phyloP scores from a whole-genome alignment of 2,329 filamentous ascomycete species.

The Calonectria montana region DNA sequence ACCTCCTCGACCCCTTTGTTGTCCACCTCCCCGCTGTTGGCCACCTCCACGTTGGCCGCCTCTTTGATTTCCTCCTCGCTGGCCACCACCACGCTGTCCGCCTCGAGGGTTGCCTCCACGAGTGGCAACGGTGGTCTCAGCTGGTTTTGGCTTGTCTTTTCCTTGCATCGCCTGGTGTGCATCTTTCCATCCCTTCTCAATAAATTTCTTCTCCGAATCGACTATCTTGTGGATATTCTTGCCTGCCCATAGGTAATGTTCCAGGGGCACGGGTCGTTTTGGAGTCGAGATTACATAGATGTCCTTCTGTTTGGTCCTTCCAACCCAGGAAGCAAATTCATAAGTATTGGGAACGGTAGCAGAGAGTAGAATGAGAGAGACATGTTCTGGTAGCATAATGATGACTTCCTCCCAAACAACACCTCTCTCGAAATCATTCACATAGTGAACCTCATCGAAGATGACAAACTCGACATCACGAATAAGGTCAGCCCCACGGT shows the following conservation, averaged over 20 bases:
- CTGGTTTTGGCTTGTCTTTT: constrained; percentile 77
- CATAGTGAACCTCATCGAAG: constrained; percentile 98
- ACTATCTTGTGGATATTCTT: constrained; percentile 97
- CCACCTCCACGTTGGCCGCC: constrained; percentile 64
- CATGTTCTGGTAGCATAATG: constrained; percentile 98
- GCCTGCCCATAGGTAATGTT: constrained; percentile 96
- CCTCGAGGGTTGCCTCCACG: constrained; percentile 53
- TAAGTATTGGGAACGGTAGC: constrained; percentile 98
- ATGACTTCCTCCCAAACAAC: constrained; percentile 99
- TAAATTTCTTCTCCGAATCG: constrained; percentile 88
- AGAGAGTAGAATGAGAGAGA: constrained; percentile 93
- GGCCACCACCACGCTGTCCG: constrained; percentile 46
- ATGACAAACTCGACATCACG: constrained; percentile 98
- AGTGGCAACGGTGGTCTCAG: constrained; percentile 47
- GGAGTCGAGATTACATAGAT: constrained; percentile 99
- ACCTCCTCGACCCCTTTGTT: constrained; percentile 64
- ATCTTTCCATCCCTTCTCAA: constrained; percentile 95
- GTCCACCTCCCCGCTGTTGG: constrained; percentile 57
- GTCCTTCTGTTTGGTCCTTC: constrained; percentile 96
- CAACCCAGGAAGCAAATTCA: constrained; percentile 98
- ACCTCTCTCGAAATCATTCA: constrained; percentile 94
- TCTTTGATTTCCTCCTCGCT: constrained; percentile 55
- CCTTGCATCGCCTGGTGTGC: constrained; percentile 86
- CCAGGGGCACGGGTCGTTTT: constrained; percentile 92
- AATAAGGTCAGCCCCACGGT: constrained; percentile 94